Conservation (phyloP, 2,329 filamentous ascomycete species). For the Rugonectria rugulosa region DNA sequence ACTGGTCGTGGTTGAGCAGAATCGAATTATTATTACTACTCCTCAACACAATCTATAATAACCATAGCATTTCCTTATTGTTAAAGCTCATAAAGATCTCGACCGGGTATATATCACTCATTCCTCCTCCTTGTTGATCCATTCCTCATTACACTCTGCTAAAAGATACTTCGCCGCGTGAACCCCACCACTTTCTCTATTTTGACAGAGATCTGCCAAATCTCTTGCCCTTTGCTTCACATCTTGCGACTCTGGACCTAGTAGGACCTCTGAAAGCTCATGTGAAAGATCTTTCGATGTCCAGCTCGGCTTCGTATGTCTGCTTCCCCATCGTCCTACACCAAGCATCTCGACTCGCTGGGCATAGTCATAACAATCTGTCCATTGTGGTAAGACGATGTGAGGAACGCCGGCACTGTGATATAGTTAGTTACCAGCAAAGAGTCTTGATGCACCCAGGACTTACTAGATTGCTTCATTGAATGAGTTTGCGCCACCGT, state of each 20-base stretch:
- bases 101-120: no score
- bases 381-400: constrained; percentile 53
- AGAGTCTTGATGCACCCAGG: background rate
- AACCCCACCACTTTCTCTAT: constrained; percentile 2
- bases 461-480: constrained; percentile 48
- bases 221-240: background rate
- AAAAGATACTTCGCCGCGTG: constrained; percentile 6
- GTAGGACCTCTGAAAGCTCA: constrained; percentile 2
- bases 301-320: constrained; percentile 34
- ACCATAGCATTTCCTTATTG: no score
- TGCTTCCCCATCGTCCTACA: constrained; percentile 45
- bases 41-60: no score
- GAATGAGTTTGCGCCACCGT: constrained; percentile 56
- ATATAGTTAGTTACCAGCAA: background rate
- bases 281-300: constrained; percentile 11
- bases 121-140: background rate
- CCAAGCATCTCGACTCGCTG: constrained; percentile 52
- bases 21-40: no score
- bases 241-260: background rate
- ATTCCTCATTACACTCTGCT: background rate
- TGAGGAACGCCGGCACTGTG: constrained; percentile 54
- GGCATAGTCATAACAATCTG: constrained; percentile 57
- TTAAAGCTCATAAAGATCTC: no score
- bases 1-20: no score
- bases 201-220: constrained; percentile 1